Percentiles rank a stretch among this genome's conserved stretches.
phyloP scores from a whole-genome alignment of 495 filamentous ascomycete species.

The Penicillium tannophilum region DNA sequence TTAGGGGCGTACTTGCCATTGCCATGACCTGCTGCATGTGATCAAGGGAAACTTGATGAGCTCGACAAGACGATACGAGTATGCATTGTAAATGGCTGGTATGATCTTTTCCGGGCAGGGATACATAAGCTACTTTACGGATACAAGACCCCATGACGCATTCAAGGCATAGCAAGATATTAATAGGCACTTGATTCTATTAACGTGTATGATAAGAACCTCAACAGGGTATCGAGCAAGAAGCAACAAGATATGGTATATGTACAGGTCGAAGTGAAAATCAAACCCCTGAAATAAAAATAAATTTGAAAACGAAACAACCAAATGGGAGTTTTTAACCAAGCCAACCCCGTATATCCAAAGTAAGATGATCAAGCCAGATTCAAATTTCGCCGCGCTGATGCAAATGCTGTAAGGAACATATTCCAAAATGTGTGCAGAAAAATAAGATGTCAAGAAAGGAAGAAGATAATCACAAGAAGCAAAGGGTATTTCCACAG shows the following conservation, averaged over 20 bases:
- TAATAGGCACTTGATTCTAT: not conserved
- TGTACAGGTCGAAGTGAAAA: not conserved
- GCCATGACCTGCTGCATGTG: too few relatives aligned
- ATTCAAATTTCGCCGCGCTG: constrained; percentile 29
- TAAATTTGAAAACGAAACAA: not conserved
- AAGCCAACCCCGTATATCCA: not conserved
- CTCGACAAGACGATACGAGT: too few relatives aligned
- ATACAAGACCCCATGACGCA: too few relatives aligned
- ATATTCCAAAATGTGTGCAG: not conserved
- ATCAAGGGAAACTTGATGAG: too few relatives aligned
- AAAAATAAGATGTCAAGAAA: constrained; percentile 9
- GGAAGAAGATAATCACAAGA: constrained; percentile 3
- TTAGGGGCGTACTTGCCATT: too few relatives aligned
- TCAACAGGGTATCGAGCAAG: constrained; percentile 8
- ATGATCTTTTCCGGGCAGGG: too few relatives aligned
- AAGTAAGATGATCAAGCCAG: not conserved
- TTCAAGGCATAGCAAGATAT: not conserved
- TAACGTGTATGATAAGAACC: not conserved
- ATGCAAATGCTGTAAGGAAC: constrained; percentile 29
- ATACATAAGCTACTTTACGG: too few relatives aligned
- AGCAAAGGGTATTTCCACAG: not conserved
- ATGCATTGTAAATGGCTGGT: too few relatives aligned
- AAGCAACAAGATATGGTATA: constrained; percentile 5
- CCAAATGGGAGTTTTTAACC: not conserved
- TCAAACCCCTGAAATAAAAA: not conserved